Base-by-base conservation (phyloP, 2,329 filamentous ascomycete genomes). In the Orbilia brochopaga region DNA sequence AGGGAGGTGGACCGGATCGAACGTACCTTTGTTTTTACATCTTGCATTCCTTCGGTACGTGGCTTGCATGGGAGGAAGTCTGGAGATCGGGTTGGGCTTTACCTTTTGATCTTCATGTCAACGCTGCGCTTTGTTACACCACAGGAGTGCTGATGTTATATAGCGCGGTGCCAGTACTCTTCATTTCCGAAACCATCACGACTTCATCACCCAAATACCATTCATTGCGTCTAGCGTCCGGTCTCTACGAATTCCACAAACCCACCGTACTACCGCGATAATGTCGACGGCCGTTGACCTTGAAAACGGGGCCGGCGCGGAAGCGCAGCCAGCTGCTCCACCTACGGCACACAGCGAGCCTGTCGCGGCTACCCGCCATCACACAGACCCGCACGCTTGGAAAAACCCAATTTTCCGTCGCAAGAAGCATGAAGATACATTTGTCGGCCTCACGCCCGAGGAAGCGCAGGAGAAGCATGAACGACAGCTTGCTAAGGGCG, bases 371-470 rank as follows among this genome's bases (percentile, higher is more conserved):
- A 51, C n/a, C n/a, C n/a, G 17, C 7, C 46, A 44, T 17, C 52
- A 52, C 23, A 54, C 59, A n/a, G 53, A 58, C 48, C 44, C 37
- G 10, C 53, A 54, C 13, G 53, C 46, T 19, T 69, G 65, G 65
- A 69, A 57, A 27, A 69, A 58, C 21, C 65, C 58, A n/a, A 13
- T 63, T 19, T 69, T 69, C 58, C 65, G 65, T 32, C 65, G 65
- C 7, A 57, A 57, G 42, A 48, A 17, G 11, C 65, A 51, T 10
- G 52, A 63, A 15, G 57, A 61, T 8, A 58, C 65, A 8, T 69
- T 69, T 19, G 46, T 13, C 3, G 65, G 65, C 13, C 53, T 69
- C 7, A 57, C 65, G 13, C 46, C 65, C 4, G 23, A 54, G 27
- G 23, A 54, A 35, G 15, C n/a, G 10, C n/a, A 51, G 23, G 27